Evolutionary conservation across 306 rosid species (phyloP).

Genomic region (Pachyrhizus erosus): DNA sequence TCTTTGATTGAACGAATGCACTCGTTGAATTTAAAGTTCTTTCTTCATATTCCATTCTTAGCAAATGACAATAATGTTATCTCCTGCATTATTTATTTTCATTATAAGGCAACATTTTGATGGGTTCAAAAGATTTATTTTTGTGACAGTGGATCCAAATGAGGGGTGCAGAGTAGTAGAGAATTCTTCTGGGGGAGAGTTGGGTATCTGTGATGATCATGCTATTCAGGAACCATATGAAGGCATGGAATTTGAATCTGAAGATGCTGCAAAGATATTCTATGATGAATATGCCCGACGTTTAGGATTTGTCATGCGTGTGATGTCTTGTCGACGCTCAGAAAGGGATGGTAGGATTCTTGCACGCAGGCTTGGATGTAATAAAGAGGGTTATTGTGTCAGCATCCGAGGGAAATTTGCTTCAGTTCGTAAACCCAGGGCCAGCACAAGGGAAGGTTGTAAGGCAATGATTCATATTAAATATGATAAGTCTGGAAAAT

Average conservation of each 20-base stretch:
- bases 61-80: not conserved
- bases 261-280: conserved; percentile 95
- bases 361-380: conserved; percentile 95
- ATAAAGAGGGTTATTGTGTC: conserved; percentile 88
- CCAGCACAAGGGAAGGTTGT: conserved; percentile 96
- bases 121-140: conserved; percentile 41
- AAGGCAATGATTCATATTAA: conserved; percentile 97
- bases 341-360: conserved; percentile 96
- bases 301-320: conserved; percentile 94
- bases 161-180: conserved; percentile 58
- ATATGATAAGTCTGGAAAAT: conserved; percentile 83
- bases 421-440: conserved; percentile 77
- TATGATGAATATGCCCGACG: conserved; percentile 88
- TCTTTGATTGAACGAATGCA: conserved; percentile 8
- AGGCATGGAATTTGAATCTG: conserved; percentile 92
- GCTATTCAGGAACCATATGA: conserved; percentile 72
- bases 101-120: conserved; percentile 26
- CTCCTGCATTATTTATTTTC: conserved; percentile 18
- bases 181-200: conserved; percentile 52
- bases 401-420: conserved; percentile 83
- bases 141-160: conserved; percentile 70
- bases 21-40: not conserved
- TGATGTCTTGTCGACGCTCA: conserved; percentile 97
- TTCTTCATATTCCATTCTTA: not conserved
- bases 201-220: conserved; percentile 54